Percentiles rank a stretch among this genome's conserved stretches.
Evolutionary conservation across 2,329 filamentous ascomycete species (phyloP).

Genomic region (Penicillium sp.): DNA sequence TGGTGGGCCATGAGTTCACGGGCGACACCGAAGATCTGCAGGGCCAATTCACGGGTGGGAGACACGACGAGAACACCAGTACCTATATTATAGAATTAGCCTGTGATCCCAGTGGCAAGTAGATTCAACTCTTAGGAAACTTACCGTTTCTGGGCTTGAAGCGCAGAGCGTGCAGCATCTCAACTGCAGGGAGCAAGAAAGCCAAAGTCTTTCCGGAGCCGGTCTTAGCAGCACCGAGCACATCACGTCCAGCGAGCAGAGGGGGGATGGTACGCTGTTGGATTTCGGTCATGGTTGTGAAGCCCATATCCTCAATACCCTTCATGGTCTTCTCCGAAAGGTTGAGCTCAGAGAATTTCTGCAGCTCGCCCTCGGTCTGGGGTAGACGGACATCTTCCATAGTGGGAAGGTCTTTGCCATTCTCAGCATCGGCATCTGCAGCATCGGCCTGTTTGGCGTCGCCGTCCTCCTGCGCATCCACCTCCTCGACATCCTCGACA

Average conservation of each 20-base stretch:
- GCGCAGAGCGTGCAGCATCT: slow-evolving; percentile 82
- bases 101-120: background rate
- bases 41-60: slow-evolving; percentile 85
- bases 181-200: slow-evolving; percentile 89
- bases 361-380: slow-evolving; percentile 57
- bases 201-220: slow-evolving; percentile 93
- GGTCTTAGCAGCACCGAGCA: slow-evolving; percentile 92
- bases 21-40: slow-evolving; percentile 95
- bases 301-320: slow-evolving; percentile 87
- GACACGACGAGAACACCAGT: slow-evolving; percentile 90
- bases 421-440: slow-evolving; percentile 15
- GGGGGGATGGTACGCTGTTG: slow-evolving; percentile 84
- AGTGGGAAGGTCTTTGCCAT: slow-evolving; percentile 51
- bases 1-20: slow-evolving; percentile 89
- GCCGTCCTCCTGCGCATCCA: slow-evolving; percentile 26
- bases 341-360: slow-evolving; percentile 75
- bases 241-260: slow-evolving; percentile 81
- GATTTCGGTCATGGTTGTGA: slow-evolving; percentile 93
- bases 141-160: slow-evolving; percentile 88
- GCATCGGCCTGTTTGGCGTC: slow-evolving; percentile 25
- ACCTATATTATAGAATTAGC: slow-evolving; percentile 36
- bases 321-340: slow-evolving; percentile 84
- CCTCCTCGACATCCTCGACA: slow-evolving; percentile 30
- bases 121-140: slow-evolving; percentile 1
- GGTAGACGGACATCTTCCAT: slow-evolving; percentile 53